Evolutionary conservation across 768 basidiomycete species (phyloP), one percentile per base, ranked within the genome.

Genomic region (Tulasnella sp.): DNA sequence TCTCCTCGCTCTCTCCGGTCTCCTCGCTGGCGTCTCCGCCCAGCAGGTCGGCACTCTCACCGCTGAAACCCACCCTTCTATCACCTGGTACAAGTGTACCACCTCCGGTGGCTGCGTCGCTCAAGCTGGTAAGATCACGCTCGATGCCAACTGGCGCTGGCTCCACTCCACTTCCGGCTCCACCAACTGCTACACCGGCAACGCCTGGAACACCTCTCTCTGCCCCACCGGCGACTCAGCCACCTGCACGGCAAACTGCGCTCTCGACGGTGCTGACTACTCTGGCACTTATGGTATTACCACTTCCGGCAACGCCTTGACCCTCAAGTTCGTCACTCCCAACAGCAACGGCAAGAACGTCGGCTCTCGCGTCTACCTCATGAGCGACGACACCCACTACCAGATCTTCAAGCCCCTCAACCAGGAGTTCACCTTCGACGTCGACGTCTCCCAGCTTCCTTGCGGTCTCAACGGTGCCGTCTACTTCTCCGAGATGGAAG

Each of bases 381-480:
- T 91, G 86, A 38, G 42, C 77, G 48, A 44, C 78, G 86, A 87
- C 75, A 83, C 84, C 79, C 79, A 83, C 62, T 90, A 90, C 85
- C 79, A 86, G 83, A 82, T 85, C 82, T 90, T 90, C 87, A 87
- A 89, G 84, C 85, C 88, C 83, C 82, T 85, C 81, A 89, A 90
- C 85, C 86, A 88, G 82, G 90, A 90, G 85, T 90, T 90, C 85
- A 87, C 88, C 27, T 90, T 90, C 85, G 89, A 89, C 85, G 89
- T 90, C 84, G 89, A 90, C 83, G 86, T 90, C 77, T 89, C 89
- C 80, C 85, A 89, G 81, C 87, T 91, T 75, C 87, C 88, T 12
- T 90, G 90, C 82, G 90, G 90, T 80, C 86, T 91, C 82, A 91
- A 91, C 84, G 90, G 88, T 82, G 90, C 90, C 14, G 85, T 91